phyloP scores from a whole-genome alignment of 2,329 filamentous ascomycete species.

The Aspergillus sp. region DNA sequence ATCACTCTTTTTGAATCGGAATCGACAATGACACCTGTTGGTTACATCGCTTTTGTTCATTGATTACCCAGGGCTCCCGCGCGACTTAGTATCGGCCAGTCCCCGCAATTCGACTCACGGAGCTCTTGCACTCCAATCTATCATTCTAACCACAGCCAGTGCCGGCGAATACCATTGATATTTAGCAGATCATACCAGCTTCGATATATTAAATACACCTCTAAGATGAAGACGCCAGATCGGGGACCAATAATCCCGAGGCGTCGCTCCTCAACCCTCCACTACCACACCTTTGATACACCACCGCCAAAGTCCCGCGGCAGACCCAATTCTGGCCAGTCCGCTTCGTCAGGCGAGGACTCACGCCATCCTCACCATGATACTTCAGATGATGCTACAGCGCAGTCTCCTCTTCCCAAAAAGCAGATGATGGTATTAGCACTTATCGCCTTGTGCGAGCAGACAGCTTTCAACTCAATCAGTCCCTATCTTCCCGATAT shows the following conservation, averaged over 20 bases:
- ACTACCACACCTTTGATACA: constrained; percentile 51
- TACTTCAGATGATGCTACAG: constrained; percentile 14
- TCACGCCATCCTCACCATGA: constrained; percentile 29
- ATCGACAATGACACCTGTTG: background rate
- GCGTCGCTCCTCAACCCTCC: constrained; percentile 45
- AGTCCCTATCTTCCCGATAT: constrained; percentile 93
- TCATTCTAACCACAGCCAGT: background rate
- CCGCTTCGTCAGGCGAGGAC: constrained; percentile 38
- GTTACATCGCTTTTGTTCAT: background rate
- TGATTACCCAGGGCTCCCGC: background rate
- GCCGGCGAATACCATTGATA: background rate
- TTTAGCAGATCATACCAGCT: background rate
- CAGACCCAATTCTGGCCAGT: constrained; percentile 44
- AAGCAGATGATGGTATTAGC: constrained; percentile 82
- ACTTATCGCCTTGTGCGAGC: constrained; percentile 85
- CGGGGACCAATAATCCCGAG: constrained; percentile 35
- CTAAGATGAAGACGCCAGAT: constrained; percentile 31
- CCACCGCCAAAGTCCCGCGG: constrained; percentile 49
- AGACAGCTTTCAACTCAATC: constrained; percentile 96
- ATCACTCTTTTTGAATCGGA: background rate
- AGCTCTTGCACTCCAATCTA: background rate
- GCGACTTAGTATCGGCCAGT: background rate
- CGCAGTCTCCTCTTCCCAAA: constrained; percentile 72
- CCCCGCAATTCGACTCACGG: background rate
- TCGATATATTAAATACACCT: background rate